Base-by-base conservation (phyloP, 805 yeast genomes). In the Metschnikowia continentalis region DNA sequence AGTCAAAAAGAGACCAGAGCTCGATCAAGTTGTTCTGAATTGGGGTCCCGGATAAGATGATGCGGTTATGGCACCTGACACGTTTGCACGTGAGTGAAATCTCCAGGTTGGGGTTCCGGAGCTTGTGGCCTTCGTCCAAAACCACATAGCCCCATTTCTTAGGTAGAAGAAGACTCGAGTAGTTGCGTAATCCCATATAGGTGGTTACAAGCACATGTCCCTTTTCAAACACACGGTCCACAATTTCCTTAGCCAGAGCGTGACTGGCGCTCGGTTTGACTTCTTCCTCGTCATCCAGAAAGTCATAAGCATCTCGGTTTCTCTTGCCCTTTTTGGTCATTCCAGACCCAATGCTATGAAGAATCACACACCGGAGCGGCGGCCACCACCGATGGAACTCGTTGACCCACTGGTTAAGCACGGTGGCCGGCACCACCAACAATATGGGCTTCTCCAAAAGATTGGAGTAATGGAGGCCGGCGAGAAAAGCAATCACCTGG, bases 381-480 rank as follows among this genome's bases (percentile, higher is more conserved):
- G 98, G 97, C 98, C 98, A 94, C 99, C 99, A 94, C 46, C 85
- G 80, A 60, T 92, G 98, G 44, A 94, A 81, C 67, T 94, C 99
- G 54, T 85, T 86, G n/a, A 90, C 92, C 99, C 99, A 94, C 63
- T 94, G 99, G 53, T 83, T 86, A 77, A 94, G 72, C 0, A 94
- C 97, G 0, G 99, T 94, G 0, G 98, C 98, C 0, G 99, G 99
- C 57, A 97, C 95, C 0, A 94, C 97, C 39, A 94, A 76, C 35
- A 94, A 62, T 0, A 88, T 86, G 0, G 99, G 99, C 36, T 84
- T 86, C 32, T 81, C 78, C 1, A 92, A 70, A 51, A 80, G 71
- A 0, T 86, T 83, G 15, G 95, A 86, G 64, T 90, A 88, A 61
- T 91, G 96, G 37, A 94, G 72, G 0, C 96, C 94, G 0, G 98